Conservation (phyloP, 306 rosid genomes). For the Fragaria nilgerrensis region DNA sequence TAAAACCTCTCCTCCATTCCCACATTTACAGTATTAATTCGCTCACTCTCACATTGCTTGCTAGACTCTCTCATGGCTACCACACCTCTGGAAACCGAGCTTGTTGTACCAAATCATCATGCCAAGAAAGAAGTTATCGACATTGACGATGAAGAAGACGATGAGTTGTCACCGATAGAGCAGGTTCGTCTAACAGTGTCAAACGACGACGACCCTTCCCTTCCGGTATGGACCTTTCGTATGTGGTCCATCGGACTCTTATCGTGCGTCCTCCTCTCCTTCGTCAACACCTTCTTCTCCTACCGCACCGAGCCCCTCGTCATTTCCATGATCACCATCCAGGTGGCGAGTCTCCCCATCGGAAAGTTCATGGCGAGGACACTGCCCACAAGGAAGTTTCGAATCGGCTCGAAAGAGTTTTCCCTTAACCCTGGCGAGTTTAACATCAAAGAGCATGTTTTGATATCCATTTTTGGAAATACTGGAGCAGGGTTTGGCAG, state of each 20-base stretch:
- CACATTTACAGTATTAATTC: background rate
- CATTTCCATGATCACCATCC: conserved; percentile 64
- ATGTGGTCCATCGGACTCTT: conserved; percentile 71
- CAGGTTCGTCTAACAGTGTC: conserved; percentile 67
- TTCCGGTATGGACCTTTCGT: conserved; percentile 82
- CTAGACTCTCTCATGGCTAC: background rate
- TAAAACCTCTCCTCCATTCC: background rate
- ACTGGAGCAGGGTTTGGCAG: conserved; percentile 32
- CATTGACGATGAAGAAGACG: background rate
- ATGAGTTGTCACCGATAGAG: conserved; percentile 56
- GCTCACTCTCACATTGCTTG: background rate
- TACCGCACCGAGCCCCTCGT: conserved; percentile 69
- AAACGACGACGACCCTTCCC: conserved; percentile 58
- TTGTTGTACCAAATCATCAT: background rate
- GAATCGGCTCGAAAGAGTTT: conserved; percentile 29
- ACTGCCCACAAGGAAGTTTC: conserved; percentile 42
- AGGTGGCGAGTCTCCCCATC: conserved; percentile 63
- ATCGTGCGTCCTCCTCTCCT: conserved; percentile 63
- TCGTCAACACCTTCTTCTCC: conserved; percentile 77
- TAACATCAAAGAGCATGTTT: conserved; percentile 41
- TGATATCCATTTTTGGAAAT: conserved; percentile 39
- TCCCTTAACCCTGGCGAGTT: conserved; percentile 41
- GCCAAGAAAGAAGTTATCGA: background rate
- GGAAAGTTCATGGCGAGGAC: conserved; percentile 68
- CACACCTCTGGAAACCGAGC: background rate